phyloP scores from a whole-genome alignment of 257 asterid species.

The Plantago major region DNA sequence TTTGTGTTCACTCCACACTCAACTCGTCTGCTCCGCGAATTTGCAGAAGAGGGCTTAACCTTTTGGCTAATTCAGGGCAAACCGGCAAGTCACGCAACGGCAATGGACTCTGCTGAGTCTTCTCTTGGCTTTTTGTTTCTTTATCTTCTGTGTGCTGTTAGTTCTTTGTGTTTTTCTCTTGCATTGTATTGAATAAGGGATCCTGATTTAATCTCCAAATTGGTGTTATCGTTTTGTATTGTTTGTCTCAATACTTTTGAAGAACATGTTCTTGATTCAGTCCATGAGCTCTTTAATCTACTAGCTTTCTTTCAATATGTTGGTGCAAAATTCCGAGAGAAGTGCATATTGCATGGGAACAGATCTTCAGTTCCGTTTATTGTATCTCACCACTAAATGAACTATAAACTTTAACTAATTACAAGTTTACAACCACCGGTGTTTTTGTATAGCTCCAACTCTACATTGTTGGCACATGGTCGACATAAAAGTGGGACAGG shows the following conservation, averaged over 20 bases:
- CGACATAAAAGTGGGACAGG: no score
- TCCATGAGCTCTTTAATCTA: no score
- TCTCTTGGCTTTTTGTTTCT: conserved; percentile 28
- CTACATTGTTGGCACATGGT: no score
- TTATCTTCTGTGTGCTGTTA: not conserved
- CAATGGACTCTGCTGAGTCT: conserved; percentile 43
- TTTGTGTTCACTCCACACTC: conserved; percentile 16
- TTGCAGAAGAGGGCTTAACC: not conserved
- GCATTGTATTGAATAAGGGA: conserved; percentile 7
- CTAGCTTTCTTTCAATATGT: no score
- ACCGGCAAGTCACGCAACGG: conserved; percentile 65
- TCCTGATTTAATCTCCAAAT: not conserved
- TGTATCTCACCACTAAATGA: no score
- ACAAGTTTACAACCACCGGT: no score
- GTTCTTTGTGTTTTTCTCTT: not conserved
- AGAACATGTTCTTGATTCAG: not conserved
- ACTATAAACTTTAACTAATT: no score
- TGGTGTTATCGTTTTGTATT: not conserved
- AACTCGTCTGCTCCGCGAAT: conserved; percentile 23
- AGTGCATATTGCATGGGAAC: no score
- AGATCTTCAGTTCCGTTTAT: no score
- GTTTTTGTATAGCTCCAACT: no score
- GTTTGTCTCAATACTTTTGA: not conserved
- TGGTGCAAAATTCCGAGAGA: no score
- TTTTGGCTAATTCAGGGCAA: conserved; percentile 25